Percentiles rank a stretch among this genome's conserved stretches.
These are phyloP conservation scores for Puccinia horiana DNA, from an alignment of 1,284 basidiomycete genomes.

Conservation along the genomic window DNA sequence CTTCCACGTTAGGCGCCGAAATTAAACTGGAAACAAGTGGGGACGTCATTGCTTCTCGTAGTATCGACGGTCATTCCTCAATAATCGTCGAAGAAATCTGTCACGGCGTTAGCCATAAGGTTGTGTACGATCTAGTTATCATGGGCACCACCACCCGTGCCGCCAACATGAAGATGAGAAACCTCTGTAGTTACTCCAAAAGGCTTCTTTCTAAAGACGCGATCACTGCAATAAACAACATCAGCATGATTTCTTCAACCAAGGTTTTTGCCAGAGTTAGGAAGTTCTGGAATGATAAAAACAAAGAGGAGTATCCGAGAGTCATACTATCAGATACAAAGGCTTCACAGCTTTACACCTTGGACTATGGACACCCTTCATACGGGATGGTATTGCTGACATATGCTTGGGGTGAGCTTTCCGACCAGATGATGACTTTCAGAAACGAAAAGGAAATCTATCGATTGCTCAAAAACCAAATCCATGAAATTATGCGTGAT, in stretches of 20 bases:
- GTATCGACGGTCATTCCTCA: background rate
- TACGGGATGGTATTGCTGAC: constrained; percentile 20
- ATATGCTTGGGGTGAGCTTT: constrained; percentile 18
- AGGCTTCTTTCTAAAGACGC: background rate
- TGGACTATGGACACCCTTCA: constrained; percentile 22
- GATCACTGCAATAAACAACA: constrained; percentile 1
- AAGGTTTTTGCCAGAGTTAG: constrained; percentile 12
- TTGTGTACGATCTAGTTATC: constrained; percentile 17
- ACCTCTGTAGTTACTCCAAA: background rate
- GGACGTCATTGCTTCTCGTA: constrained; percentile 12
- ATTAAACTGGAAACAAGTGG: constrained; percentile 10
- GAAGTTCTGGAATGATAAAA: constrained; percentile 16
- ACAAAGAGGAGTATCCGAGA: constrained; percentile 6
- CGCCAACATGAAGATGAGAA: constrained; percentile 12
- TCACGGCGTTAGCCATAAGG: background rate
- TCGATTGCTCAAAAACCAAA: background rate
- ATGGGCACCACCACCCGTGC: constrained; percentile 6
- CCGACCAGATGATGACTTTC: constrained; percentile 3
- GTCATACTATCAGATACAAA: constrained; percentile 28
- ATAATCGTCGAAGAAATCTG: constrained; percentile 2
- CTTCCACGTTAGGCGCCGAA: background rate
- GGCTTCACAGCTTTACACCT: constrained; percentile 11
- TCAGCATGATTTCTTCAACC: constrained; percentile 11
- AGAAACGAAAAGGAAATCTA: background rate
- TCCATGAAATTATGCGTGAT: constrained; percentile 15